Conservation (phyloP, 2,329 filamentous ascomycete species). For the Fusarium zealandicum region DNA sequence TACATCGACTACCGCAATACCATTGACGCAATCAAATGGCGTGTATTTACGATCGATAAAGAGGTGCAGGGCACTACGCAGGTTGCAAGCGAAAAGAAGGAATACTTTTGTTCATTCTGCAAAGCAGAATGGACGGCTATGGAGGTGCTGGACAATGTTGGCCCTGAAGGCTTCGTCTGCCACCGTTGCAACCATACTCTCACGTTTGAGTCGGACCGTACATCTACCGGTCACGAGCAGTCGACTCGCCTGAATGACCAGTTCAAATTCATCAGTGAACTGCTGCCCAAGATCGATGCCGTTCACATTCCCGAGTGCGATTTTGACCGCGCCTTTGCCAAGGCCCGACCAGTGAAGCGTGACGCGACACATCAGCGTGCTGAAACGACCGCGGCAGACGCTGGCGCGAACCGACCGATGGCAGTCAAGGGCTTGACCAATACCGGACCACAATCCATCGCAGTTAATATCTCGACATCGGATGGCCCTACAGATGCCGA, state of each 20-base stretch:
- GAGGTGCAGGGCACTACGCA: slow-evolving; percentile 85
- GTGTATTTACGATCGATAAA: slow-evolving; percentile 86
- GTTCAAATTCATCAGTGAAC: slow-evolving; percentile 78
- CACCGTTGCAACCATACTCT: slow-evolving; percentile 75
- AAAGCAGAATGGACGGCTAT: slow-evolving; percentile 87
- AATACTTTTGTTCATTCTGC: slow-evolving; percentile 85
- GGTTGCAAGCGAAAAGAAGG: slow-evolving; percentile 85
- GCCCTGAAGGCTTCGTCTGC: slow-evolving; percentile 79
- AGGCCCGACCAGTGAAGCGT: slow-evolving; percentile 69
- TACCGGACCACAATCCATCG: slow-evolving; percentile 72
- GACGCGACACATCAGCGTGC: slow-evolving; percentile 72
- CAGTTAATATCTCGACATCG: slow-evolving; percentile 71
- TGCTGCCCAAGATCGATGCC: slow-evolving; percentile 79
- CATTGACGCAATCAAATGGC: slow-evolving; percentile 96
- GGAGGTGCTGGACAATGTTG: slow-evolving; percentile 82
- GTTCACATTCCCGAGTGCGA: slow-evolving; percentile 76
- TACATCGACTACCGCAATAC: slow-evolving; percentile 95
- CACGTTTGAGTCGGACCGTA: slow-evolving; percentile 70
- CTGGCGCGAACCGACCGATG: slow-evolving; percentile 63
- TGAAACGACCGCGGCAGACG: slow-evolving; percentile 64
- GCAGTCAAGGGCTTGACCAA: slow-evolving; percentile 74
- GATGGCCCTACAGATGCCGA: slow-evolving; percentile 73
- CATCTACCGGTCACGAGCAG: slow-evolving; percentile 74
- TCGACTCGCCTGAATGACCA: slow-evolving; percentile 79
- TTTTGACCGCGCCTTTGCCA: slow-evolving; percentile 72